Evolutionary conservation across 305 asterid genomes (phyloP).

Genomic region (Fraxinus latifolia): DNA sequence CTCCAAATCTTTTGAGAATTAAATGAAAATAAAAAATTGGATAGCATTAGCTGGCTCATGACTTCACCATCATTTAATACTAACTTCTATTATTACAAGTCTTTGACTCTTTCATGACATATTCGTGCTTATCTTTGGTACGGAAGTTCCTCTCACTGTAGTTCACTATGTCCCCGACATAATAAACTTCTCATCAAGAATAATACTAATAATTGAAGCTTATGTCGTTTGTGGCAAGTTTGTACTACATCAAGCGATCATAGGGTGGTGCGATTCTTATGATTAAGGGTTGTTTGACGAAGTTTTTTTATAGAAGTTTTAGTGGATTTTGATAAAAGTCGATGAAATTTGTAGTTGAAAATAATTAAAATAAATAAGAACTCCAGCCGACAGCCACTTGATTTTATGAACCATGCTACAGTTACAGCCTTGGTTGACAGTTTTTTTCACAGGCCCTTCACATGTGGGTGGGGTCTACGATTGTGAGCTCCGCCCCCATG

Average conservation of each 20-base stretch:
- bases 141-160: slow-evolving; percentile 17
- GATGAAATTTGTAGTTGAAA: too few species aligned
- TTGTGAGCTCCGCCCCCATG: too few species aligned
- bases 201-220: neutral
- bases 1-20: slow-evolving; percentile 16
- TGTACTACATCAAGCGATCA: too few species aligned
- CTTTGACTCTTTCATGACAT: neutral
- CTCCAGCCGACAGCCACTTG: slow-evolving; percentile 24
- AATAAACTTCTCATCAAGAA: neutral
- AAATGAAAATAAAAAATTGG: slow-evolving; percentile 3
- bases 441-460: too few species aligned
- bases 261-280: neutral
- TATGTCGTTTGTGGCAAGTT: neutral
- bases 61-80: slow-evolving; percentile 11
- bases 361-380: neutral
- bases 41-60: slow-evolving; percentile 33
- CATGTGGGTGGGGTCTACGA: too few species aligned
- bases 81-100: neutral
- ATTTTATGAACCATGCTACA: too few species aligned
- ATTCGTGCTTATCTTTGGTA: slow-evolving; percentile 21
- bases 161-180: neutral
- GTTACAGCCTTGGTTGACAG: too few species aligned
- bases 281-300: neutral
- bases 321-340: neutral
- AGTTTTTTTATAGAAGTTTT: too few species aligned